A percentile compares a stretch with the other conserved stretches of the same genome.
Conservation (phyloP, 73 alveolate genomes). For the Loxodes magnus region DNA sequence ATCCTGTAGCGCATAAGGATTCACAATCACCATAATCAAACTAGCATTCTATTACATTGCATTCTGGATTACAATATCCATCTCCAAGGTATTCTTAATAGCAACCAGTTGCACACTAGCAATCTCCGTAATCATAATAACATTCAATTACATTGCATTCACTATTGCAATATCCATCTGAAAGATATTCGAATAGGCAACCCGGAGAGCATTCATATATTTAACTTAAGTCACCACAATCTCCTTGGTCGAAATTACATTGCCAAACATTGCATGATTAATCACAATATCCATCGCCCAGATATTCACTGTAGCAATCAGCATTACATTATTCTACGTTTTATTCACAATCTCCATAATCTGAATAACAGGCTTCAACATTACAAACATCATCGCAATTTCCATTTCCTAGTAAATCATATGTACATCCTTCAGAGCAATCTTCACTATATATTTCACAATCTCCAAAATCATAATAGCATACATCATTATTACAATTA, state of each 20-base stretch:
- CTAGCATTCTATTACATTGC: neutral
- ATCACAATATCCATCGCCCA: slow-evolving; percentile 10
- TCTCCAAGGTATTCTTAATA: neutral
- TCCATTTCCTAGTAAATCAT: too few relatives aligned
- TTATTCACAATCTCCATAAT: neutral
- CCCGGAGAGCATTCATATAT: neutral
- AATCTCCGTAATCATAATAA: neutral
- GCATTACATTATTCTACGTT: neutral
- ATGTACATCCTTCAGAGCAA: too few relatives aligned
- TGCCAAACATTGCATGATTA: neutral
- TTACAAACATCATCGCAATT: slow-evolving; percentile 5
- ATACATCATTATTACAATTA: neutral
- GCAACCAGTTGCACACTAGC: neutral
- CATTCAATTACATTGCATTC: slow-evolving; percentile 1
- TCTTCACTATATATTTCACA: too few relatives aligned
- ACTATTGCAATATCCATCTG: neutral
- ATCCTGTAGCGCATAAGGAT: neutral
- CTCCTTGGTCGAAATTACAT: slow-evolving; percentile 8
- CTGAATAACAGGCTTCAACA: neutral
- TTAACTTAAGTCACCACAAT: neutral
- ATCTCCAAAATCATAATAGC: neutral
- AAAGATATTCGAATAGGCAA: neutral
- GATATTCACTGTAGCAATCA: slow-evolving; percentile 3
- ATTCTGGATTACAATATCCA: neutral
- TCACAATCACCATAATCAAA: slow-evolving; percentile 14